These are phyloP conservation scores for Tulasnella sp. DNA, from an alignment of 768 basidiomycete genomes.

Conservation along the genomic window DNA sequence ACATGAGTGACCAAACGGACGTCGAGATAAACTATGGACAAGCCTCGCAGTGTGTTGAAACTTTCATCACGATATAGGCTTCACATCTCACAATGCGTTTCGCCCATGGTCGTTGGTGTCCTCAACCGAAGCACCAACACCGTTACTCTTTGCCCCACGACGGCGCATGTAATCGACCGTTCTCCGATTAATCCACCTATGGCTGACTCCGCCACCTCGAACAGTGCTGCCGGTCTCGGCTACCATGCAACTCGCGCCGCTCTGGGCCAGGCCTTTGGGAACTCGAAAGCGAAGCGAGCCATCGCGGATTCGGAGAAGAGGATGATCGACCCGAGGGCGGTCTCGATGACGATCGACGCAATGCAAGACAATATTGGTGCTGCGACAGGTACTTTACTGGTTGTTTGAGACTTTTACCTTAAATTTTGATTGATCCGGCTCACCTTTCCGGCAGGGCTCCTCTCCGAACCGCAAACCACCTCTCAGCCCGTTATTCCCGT, in stretches of 20 bases:
- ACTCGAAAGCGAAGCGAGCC: background rate
- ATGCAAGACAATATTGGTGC: background rate
- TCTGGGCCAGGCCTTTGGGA: conserved; percentile 8
- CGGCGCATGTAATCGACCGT: background rate
- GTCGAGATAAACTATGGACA: background rate
- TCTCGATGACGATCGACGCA: background rate
- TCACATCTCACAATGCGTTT: background rate
- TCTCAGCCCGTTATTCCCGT: background rate
- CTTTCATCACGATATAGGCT: background rate
- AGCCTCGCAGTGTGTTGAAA: background rate
- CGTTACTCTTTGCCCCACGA: background rate
- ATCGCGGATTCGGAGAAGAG: background rate
- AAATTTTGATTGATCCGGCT: background rate
- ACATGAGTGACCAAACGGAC: background rate
- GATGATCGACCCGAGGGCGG: background rate
- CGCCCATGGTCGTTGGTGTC: background rate
- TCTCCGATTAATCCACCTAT: background rate
- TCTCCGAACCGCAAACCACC: background rate
- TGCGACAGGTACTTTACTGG: background rate
- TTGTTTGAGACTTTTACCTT: background rate
- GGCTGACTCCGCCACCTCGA: background rate
- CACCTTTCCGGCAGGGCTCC: background rate
- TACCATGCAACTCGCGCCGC: background rate
- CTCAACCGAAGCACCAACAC: background rate
- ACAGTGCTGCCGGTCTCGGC: background rate